Base-by-base conservation (phyloP, 108 stramenopile species). In the Chaetoceros muelleri region DNA sequence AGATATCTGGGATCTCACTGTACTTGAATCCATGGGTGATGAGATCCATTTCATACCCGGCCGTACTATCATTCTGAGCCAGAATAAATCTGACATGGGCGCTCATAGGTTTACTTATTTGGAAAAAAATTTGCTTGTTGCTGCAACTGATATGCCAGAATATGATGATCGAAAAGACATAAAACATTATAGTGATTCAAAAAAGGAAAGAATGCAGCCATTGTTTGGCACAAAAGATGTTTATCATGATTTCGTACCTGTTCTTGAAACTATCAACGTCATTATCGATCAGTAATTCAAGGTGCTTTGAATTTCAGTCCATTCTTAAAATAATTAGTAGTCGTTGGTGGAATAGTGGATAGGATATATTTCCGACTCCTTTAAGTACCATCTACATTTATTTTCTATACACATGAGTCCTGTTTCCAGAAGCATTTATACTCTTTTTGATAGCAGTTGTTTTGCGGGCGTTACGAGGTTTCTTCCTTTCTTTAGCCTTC, bases 121-220 rank as follows among this genome's bases (percentile, higher is more conserved):
- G 2, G 75, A 82, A 28, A 64, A 65, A n/a, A 73, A 82, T 29
- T 28, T 79, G 26, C 61, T 79, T 29, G 62, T 76, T 10, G 74
- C 74, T 28, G 67, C 81, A 7, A 82, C 81, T 3, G 78, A 82
- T 52, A 71, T 82, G 75, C 81, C 81, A 3, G 78, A 82, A 24
- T 82, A 76, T 40, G 78, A 82, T 44, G 81, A 82, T 48, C 72
- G 78, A 27, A 55, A 47, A 10, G 61, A 66, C 45, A 69, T 19
- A 55, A 63, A 48, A 47, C 80, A 82, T 62, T 82, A 82, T 64
- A 76, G 74, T 52, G 62, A 73, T 40, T 40, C 34, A 10, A 40
- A 40, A 40, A 40, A 40, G 13, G 34, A 40, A 40, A 40, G 34
- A 13, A 40, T 13, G 13, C n/a, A n/a, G n/a, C n/a, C n/a, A n/a